Evolutionary conservation across 441 rosid species (phyloP), one percentile per base, ranked within the genome.

Genomic region (Bruguiera hainesii): DNA sequence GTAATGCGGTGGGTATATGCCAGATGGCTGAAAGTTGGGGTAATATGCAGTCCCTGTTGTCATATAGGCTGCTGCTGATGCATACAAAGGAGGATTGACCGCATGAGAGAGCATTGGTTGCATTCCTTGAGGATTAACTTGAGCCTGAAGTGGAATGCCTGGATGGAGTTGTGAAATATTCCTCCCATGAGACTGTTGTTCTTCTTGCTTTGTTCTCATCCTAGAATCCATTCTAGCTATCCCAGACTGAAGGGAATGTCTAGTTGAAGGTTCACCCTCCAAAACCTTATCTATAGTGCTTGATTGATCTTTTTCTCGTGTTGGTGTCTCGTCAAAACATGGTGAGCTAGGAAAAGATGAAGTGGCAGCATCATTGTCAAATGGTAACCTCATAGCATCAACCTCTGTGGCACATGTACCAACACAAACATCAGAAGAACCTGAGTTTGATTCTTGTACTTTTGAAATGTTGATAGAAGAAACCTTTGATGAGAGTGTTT

Each of bases 161-260:
- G 81, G 72, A 61, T 80, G 76, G 30, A 79, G 81, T 71, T 66
- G 80, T 33, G 83, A 78, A 72, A 77, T 64, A 70, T 75, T 77
- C 76, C 85, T 86, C 65, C 82, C 83, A 64, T 76, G 83, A 78
- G 86, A 71, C 57, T 84, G 87, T 63, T 83, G 88, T 63, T 85
- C 87, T 74, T 85, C 87, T 78, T 82, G 84, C 59, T 75, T 86
- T 74, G 83, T 78, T 80, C 76, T 83, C 60, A 68, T 55, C 77
- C 75, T 79, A 60, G 73, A 50, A 55, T 79, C 86, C 37, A 75
- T 64, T 77, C 70, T 65, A 8, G 86, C 72, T 70, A 78, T 64
- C 61, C 79, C 78, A 23, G 85, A 78, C 33, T 73, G 82, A 77
- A 68, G 62, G 57, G 68, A 73, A 69, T 77, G 78, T 49, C 65